Evolutionary conservation across 257 asterid genomes (phyloP).

Genomic region (Solanum pinnatisectum): DNA sequence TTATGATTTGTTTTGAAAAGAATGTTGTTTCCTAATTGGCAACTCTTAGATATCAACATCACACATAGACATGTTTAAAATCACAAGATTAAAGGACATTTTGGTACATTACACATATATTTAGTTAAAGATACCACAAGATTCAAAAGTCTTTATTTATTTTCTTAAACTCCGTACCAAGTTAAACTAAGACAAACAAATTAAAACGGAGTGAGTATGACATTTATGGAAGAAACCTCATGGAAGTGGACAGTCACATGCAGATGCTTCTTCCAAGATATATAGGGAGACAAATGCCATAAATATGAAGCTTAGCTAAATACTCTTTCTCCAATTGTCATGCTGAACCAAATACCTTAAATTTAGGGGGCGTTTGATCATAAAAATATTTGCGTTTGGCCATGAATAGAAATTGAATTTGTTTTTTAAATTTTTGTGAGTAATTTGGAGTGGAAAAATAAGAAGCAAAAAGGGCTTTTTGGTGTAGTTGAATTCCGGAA

Average conservation of each 20-base stretch:
- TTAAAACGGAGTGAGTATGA: neutral
- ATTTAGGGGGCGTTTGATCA: neutral
- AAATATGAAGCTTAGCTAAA: conserved; percentile 24
- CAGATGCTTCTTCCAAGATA: conserved; percentile 11
- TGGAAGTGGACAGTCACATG: neutral
- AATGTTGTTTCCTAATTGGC: neutral
- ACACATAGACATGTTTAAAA: neutral
- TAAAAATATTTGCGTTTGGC: neutral
- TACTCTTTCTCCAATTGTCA: conserved; percentile 28
- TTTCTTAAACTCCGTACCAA: neutral
- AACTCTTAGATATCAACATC: neutral
- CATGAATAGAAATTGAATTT: neutral
- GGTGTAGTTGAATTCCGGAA: neutral
- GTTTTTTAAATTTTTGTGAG: neutral
- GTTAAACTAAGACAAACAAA: neutral
- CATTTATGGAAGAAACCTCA: neutral
- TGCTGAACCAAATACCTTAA: neutral
- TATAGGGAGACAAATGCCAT: conserved; percentile 42
- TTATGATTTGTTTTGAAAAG: neutral
- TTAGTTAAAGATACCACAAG: neutral
- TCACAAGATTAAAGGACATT: neutral
- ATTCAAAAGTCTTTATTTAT: neutral
- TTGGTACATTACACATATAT: neutral
- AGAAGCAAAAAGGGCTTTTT: neutral
- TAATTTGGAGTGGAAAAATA: no score